A percentile compares a stretch with the other conserved stretches of the same genome.
These are phyloP conservation scores for Cornus controversa DNA, from an alignment of 148 eudicot genomes.

Conservation along the genomic window DNA sequence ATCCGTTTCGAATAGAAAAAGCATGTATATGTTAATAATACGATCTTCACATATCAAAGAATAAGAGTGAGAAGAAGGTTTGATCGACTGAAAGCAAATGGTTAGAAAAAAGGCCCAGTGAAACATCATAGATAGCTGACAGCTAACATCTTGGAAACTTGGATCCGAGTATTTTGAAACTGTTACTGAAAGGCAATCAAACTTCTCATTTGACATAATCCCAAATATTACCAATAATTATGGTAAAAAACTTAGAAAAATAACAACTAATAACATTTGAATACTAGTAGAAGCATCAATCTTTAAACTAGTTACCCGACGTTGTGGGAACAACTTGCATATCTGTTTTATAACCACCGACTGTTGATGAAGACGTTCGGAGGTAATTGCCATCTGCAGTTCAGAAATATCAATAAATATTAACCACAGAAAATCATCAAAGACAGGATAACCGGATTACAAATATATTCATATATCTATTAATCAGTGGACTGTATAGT, in stretches of 20 bases:
- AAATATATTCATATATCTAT: background rate
- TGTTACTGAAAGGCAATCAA: too few relatives aligned
- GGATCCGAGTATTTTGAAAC: too few relatives aligned
- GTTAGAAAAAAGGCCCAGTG: too few relatives aligned
- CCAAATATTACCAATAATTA: too few relatives aligned
- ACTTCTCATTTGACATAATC: too few relatives aligned
- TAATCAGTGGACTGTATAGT: background rate
- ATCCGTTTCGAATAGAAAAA: too few relatives aligned
- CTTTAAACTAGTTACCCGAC: constrained; percentile 52
- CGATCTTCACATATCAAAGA: too few relatives aligned
- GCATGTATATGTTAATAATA: too few relatives aligned
- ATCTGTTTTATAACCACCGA: constrained; percentile 83
- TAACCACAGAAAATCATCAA: constrained; percentile 9
- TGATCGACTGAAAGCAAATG: too few relatives aligned
- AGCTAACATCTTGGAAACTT: too few relatives aligned
- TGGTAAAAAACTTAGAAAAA: background rate
- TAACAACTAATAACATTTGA: background rate
- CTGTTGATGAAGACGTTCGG: constrained; percentile 93
- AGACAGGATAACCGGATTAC: constrained; percentile 2
- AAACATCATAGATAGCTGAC: too few relatives aligned
- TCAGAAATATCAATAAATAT: constrained; percentile 20
- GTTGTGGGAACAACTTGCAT: constrained; percentile 92
- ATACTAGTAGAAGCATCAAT: background rate
- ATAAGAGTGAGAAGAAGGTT: too few relatives aligned
- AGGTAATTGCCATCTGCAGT: constrained; percentile 89